Evolutionary conservation across 495 filamentous ascomycete species (phyloP).

Genomic region (Collariella sp.): DNA sequence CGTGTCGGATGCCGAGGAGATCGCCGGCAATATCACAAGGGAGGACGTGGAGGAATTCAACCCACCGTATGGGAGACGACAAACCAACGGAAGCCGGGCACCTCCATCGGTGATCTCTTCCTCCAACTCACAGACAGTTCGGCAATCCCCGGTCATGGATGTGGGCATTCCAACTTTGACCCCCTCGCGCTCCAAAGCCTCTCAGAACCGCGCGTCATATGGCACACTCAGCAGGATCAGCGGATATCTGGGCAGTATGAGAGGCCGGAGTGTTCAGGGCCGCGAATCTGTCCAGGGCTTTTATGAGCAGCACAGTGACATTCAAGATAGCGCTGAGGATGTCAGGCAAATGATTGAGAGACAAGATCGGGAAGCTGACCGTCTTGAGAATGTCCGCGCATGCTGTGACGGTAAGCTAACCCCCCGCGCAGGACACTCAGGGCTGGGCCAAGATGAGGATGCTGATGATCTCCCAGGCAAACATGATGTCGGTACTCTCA

Average conservation of each 20-base stretch:
- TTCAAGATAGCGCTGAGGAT: conserved; percentile 72
- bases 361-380: conserved; percentile 64
- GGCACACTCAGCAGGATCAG: conserved; percentile 38
- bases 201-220: conserved; percentile 23
- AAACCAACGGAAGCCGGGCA: conserved; percentile 32
- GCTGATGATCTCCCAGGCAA: conserved; percentile 49
- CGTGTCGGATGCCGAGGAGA: conserved; percentile 49
- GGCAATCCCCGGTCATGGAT: conserved; percentile 44
- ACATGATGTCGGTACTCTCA: conserved; percentile 57
- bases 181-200: conserved; percentile 32
- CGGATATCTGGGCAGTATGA: conserved; percentile 40
- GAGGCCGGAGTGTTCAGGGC: conserved; percentile 35
- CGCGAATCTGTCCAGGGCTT: conserved; percentile 42
- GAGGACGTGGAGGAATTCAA: conserved; percentile 92
- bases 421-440: not conserved
- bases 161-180: conserved; percentile 41
- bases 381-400: conserved; percentile 88
- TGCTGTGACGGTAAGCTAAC: conserved; percentile 82
- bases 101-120: conserved; percentile 73
- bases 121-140: conserved; percentile 64
- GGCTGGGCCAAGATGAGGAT: not conserved
- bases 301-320: conserved; percentile 62
- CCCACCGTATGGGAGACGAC: conserved; percentile 50
- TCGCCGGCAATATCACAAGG: conserved; percentile 48
- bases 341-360: conserved; percentile 63